A percentile compares a stretch with the other conserved stretches of the same genome.
phyloP scores from a whole-genome alignment of 106 monocot species.

The Dactylorhiza incarnata region DNA sequence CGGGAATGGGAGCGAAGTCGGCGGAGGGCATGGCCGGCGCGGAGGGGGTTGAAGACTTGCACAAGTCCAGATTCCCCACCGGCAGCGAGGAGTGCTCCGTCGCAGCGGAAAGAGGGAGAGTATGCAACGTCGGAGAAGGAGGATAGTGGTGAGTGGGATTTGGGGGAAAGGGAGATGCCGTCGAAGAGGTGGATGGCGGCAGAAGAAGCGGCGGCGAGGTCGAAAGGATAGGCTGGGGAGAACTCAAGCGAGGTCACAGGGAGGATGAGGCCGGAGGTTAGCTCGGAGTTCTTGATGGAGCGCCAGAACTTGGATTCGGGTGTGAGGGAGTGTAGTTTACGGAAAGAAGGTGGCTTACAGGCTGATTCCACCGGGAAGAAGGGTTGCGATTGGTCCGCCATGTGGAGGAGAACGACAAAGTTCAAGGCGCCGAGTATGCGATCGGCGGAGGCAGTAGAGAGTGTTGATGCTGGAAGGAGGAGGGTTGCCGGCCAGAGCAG shows the following conservation, averaged over 20 bases:
- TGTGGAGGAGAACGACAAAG: slow-evolving; percentile 1
- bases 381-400: slow-evolving; percentile 23
- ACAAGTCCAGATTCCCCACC: slow-evolving; percentile 54
- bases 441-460: too few species aligned
- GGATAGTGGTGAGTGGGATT: slow-evolving; percentile 40
- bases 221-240: slow-evolving; percentile 47
- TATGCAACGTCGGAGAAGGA: slow-evolving; percentile 65
- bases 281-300: slow-evolving; percentile 50
- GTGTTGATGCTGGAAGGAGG: too few species aligned
- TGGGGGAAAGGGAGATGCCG: slow-evolving; percentile 36
- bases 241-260: slow-evolving; percentile 63
- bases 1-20: slow-evolving; percentile 60
- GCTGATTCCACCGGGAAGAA: slow-evolving; percentile 53
- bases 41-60: slow-evolving; percentile 53
- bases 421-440: too few species aligned
- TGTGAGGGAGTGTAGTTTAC: slow-evolving; percentile 16
- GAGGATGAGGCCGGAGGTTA: slow-evolving; percentile 40
- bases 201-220: slow-evolving; percentile 58
- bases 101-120: slow-evolving; percentile 94
- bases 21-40: slow-evolving; percentile 44
- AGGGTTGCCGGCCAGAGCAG: too few species aligned
- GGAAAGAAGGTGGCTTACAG: slow-evolving; percentile 14
- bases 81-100: slow-evolving; percentile 71
- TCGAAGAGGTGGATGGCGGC: slow-evolving; percentile 45
- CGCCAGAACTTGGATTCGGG: slow-evolving; percentile 82